Conservation (phyloP, 2,329 filamentous ascomycete species). For the Aspergillus awamori region DNA sequence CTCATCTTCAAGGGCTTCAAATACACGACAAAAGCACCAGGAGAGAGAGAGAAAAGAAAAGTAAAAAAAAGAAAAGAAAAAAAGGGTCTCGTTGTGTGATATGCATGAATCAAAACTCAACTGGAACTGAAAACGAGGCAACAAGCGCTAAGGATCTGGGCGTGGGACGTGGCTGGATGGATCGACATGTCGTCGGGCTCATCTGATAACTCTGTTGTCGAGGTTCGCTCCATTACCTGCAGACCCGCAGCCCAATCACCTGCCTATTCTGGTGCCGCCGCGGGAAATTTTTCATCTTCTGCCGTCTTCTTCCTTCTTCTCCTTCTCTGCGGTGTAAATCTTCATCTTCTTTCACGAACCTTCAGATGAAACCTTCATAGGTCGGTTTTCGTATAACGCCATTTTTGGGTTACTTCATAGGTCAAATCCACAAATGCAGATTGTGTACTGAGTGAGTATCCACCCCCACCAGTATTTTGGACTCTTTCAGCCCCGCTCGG, state of each 20-base stretch:
- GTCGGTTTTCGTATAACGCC: background rate
- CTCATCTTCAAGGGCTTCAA: no score
- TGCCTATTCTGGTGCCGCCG: background rate
- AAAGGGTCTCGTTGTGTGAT: background rate
- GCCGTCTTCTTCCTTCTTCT: background rate
- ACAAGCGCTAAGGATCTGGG: conserved; percentile 3
- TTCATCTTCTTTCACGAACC: background rate
- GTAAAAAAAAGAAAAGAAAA: background rate
- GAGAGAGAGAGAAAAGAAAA: background rate
- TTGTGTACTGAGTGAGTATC: no score
- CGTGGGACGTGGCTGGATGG: conserved; percentile 13
- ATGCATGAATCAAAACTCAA: background rate
- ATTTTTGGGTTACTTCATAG: background rate
- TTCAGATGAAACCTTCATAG: background rate
- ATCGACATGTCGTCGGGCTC: conserved; percentile 1
- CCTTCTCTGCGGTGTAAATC: background rate
- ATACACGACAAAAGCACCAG: background rate
- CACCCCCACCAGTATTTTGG: no score
- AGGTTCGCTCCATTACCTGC: conserved; percentile 1
- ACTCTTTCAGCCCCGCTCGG: no score
- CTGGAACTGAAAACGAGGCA: background rate
- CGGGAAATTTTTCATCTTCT: background rate
- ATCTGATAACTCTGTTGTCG: conserved; percentile 19
- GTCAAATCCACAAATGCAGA: background rate
- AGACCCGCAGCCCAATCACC: conserved; percentile 9